Conservation (phyloP, 495 filamentous ascomycete genomes). For the Neurospora sp. region DNA sequence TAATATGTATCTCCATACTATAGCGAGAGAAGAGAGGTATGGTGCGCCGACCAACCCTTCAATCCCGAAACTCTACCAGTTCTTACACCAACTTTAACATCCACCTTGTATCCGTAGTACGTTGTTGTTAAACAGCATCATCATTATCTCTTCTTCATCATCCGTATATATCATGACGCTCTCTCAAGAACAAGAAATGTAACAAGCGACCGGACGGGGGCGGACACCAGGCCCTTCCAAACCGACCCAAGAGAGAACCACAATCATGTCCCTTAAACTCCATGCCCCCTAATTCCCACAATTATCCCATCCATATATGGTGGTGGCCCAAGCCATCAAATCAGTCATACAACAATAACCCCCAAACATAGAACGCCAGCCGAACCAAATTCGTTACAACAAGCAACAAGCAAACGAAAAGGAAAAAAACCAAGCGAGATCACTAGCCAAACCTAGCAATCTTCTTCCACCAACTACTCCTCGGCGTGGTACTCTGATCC, state of each 20-base stretch:
- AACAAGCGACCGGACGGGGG: background rate
- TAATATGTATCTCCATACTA: background rate
- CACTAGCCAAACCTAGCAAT: constrained; percentile 19
- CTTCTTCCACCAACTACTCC: constrained; percentile 48
- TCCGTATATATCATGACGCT: background rate
- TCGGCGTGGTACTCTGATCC: constrained; percentile 29
- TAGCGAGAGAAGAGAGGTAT: no score
- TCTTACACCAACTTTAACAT: background rate
- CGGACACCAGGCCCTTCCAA: background rate
- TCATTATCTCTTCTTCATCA: background rate
- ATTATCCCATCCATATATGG: background rate
- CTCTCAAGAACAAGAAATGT: background rate
- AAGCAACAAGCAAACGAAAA: background rate
- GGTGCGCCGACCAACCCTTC: no score
- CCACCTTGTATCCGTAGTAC: background rate
- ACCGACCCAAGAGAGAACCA: background rate
- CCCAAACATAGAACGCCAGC: background rate
- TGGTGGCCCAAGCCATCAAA: background rate
- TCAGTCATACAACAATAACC: background rate
- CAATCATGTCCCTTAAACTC: background rate
- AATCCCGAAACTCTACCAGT: no score
- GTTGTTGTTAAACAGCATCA: background rate
- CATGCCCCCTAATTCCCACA: background rate
- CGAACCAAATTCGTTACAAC: background rate
- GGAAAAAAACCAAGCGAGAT: background rate